Conservation (phyloP, 768 basidiomycete species). For the Mycena leptocephala region DNA sequence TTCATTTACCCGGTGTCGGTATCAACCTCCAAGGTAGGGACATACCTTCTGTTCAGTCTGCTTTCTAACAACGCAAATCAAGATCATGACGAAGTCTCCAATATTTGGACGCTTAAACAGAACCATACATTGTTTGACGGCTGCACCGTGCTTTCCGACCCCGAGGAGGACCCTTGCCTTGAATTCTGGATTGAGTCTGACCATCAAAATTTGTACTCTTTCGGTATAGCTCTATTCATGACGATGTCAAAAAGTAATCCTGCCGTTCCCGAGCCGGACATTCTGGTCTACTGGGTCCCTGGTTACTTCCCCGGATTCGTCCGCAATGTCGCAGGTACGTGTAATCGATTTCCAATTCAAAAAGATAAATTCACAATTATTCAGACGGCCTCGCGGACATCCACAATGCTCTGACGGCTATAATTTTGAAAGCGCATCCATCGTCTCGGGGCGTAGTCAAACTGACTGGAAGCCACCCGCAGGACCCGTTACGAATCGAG, state of each 20-base stretch:
- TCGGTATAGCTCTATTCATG: constrained; percentile 38
- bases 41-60: not conserved
- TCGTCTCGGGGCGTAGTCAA: constrained; percentile 45
- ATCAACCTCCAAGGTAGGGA: not conserved
- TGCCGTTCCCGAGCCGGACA: constrained; percentile 40
- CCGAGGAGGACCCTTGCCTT: constrained; percentile 45
- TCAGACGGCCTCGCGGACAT: constrained; percentile 35
- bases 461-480: constrained; percentile 46
- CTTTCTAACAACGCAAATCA: not conserved
- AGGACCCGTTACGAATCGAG: constrained; percentile 45
- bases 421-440: constrained; percentile 43
- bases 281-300: constrained; percentile 44
- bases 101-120: not conserved
- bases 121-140: constrained; percentile 36
- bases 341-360: no score
- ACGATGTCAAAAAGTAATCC: constrained; percentile 39
- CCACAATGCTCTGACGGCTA: constrained; percentile 43
- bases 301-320: constrained; percentile 46
- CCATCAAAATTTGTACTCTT: constrained; percentile 45
- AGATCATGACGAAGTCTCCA: not conserved
- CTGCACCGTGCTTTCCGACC: constrained; percentile 42
- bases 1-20: not conserved
- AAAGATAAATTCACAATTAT: no score
- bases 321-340: constrained; percentile 40
- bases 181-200: constrained; percentile 36